Evolutionary conservation across 1,284 basidiomycete genomes (phyloP).

Genomic region (Boletus sp.): DNA sequence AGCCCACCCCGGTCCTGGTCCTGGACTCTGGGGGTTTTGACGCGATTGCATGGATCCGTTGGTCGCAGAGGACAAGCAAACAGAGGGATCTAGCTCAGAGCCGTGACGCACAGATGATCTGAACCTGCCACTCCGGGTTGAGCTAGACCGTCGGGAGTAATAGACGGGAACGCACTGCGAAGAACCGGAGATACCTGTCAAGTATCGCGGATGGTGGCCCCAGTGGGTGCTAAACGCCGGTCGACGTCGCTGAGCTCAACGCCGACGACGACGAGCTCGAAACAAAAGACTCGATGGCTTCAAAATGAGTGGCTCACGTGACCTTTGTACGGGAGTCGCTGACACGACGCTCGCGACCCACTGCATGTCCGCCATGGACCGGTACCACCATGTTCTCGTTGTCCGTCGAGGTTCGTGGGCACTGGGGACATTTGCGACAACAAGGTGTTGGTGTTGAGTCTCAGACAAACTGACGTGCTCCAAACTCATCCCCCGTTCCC

Average conservation of each 20-base stretch:
- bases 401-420: not conserved
- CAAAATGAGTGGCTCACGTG: slow-evolving; percentile 23
- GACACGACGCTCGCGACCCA: not conserved
- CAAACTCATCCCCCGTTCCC: not conserved
- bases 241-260: slow-evolving; percentile 11
- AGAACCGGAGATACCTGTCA: not conserved
- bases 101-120: slow-evolving; percentile 5
- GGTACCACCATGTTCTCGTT: no score
- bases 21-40: slow-evolving; percentile 11
- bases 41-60: slow-evolving; percentile 14
- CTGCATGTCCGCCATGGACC: not conserved
- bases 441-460: no score
- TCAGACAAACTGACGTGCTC: slow-evolving; percentile 4
- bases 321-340: slow-evolving; percentile 1
- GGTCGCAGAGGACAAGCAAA: not conserved
- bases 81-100: not conserved
- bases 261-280: slow-evolving; percentile 9
- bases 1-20: slow-evolving; percentile 41
- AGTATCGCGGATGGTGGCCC: not conserved
- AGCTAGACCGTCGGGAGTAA: not conserved
- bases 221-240: not conserved
- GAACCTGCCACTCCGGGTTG: no score
- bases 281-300: slow-evolving; percentile 5
- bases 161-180: slow-evolving; percentile 18
- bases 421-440: no score